These are phyloP conservation scores for Naegleria lovaniensis DNA, from an alignment of 208 protist species.

Conservation along the genomic window DNA sequence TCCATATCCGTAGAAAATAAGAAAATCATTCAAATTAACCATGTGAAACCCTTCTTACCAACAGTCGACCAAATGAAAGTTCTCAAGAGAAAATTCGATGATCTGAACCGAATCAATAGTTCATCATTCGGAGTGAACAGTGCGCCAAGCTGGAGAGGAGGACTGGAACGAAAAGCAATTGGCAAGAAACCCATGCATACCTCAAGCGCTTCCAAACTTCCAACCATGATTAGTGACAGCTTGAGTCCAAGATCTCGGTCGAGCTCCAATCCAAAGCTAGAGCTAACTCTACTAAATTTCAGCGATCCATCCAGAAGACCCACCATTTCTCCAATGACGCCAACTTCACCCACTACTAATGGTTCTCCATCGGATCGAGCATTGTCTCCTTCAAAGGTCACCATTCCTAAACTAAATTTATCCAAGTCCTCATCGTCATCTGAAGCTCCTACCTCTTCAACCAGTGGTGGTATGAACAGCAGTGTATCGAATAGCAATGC, in stretches of 20 bases:
- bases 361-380: neutral
- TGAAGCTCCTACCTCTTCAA: neutral
- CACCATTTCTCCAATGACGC: neutral
- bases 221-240: neutral
- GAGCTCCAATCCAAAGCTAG: neutral
- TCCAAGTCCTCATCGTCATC: neutral
- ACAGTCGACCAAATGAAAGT: neutral
- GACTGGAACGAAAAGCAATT: neutral
- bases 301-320: neutral
- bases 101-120: neutral
- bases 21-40: neutral
- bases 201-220: neutral
- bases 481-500: neutral
- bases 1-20: neutral
- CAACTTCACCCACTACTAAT: neutral
- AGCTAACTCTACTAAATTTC: neutral
- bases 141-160: neutral
- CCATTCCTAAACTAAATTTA: neutral
- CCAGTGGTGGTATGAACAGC: neutral
- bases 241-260: neutral
- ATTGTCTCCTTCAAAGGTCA: neutral
- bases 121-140: neutral
- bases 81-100: slow-evolving; percentile 2
- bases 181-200: neutral
- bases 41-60: neutral